A percentile compares a stretch with the other conserved stretches of the same genome.
Conservation (phyloP, 208 protist species). For the Novymonas esmeraldas region DNA sequence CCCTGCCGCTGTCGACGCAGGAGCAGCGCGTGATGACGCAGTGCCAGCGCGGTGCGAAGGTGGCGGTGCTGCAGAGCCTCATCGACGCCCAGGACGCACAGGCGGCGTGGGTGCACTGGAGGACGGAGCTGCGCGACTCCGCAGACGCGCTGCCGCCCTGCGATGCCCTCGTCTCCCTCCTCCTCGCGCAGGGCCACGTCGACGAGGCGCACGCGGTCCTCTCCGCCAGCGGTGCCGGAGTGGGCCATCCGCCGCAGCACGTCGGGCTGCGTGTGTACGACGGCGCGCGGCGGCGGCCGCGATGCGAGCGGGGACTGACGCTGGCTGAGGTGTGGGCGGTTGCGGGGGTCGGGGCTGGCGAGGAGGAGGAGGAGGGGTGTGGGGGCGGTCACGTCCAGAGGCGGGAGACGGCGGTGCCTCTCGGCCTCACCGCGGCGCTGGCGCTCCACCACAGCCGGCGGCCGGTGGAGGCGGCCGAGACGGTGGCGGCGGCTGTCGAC, state of each 20-base stretch:
- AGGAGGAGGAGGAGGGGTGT: background rate
- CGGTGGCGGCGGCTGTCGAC: constrained; percentile 8
- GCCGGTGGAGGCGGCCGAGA: background rate
- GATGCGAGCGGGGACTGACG: background rate
- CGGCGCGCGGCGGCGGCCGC: constrained; percentile 3
- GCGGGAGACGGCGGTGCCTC: constrained; percentile 14
- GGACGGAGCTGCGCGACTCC: background rate
- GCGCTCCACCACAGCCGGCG: constrained; percentile 4
- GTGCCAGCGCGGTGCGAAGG: constrained; percentile 2
- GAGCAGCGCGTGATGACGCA: constrained; percentile 11
- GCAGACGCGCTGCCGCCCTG: background rate
- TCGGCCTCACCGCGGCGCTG: constrained; percentile 15
- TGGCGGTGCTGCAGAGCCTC: constrained; percentile 1
- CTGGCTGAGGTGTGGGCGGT: constrained; percentile 20
- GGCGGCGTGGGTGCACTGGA: constrained; percentile 16
- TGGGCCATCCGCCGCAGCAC: background rate
- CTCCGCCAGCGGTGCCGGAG: background rate
- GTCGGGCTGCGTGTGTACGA: constrained; percentile 8
- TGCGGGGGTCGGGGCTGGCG: constrained; percentile 9
- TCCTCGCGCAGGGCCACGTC: constrained; percentile 7
- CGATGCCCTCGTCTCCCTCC: constrained; percentile 16
- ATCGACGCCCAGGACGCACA: constrained; percentile 5
- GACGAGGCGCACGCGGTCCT: constrained; percentile 17
- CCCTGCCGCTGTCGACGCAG: constrained; percentile 18
- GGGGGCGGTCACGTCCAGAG: constrained; percentile 2